Evolutionary conservation across 805 yeast species (phyloP), one percentile per base, ranked within the genome.

Genomic region (Candida cerambycidarum): DNA sequence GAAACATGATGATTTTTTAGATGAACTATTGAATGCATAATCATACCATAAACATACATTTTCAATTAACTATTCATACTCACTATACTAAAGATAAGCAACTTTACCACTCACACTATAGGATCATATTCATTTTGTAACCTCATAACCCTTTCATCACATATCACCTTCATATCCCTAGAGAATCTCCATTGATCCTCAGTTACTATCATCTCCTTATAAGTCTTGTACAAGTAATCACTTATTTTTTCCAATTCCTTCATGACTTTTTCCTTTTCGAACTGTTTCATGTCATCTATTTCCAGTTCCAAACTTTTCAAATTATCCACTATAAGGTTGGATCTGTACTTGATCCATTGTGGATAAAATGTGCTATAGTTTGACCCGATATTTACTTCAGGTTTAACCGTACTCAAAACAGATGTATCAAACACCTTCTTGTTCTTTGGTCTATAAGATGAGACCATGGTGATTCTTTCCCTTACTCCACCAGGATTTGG

Each of bases 401-500:
- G 73, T 44, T 68, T 68, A 29, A 64, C 69, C 0, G 73, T 67
- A 13, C 51, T 41, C 48, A 68, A 59, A 4, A 59, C 64, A 1
- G 71, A 65, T 6, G 52, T 55, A 36, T 68, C 73, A 35, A 48
- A 47, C 16, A 46, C 48, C 25, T 40, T 21, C 1, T 64, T 57
- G 38, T 63, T 54, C 39, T 61, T 63, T 14, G 73, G 65, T 27
- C 69, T 52, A 47, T 63, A 67, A 10, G 68, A 61, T 3, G 72
- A 66, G 12, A 68, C 73, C 70, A 65, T 63, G 18, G 73, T 68
- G 41, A 68, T 66, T 53, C 73, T 55, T 50, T 67, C 73, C 21
- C 58, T 39, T 11, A 56, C 48, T 1, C 69, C 70, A 13, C 54
- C 12, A 1, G 70, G 70, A 14, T 47, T 55, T 14, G 66, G 62